These are phyloP conservation scores for Mortierella sp. DNA, from an alignment of 371 early-diverging fungal species.

Conservation along the genomic window DNA sequence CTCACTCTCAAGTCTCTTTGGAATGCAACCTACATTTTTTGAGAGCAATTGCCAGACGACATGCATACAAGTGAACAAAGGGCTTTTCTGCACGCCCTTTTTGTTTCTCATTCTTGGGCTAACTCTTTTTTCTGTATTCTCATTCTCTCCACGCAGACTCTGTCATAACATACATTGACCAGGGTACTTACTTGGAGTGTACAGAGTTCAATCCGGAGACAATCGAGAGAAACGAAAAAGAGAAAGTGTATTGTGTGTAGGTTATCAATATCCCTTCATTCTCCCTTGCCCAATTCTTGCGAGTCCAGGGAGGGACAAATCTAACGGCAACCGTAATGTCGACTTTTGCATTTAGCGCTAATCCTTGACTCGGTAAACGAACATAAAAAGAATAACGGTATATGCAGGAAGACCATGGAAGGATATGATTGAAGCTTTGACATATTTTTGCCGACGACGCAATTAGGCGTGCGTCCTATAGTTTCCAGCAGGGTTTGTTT, in stretches of 20 bases:
- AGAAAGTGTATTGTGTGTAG: neutral
- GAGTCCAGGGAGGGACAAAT: neutral
- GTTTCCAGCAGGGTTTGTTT: neutral
- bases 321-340: neutral
- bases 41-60: neutral
- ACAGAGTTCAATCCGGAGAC: neutral
- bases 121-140: neutral
- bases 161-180: neutral
- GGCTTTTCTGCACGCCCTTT: neutral
- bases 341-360: neutral
- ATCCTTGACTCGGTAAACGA: neutral
- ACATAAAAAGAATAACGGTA: neutral
- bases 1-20: neutral
- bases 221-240: neutral
- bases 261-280: neutral
- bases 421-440: neutral
- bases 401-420: neutral
- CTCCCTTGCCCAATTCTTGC: neutral
- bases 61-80: too few relatives aligned
- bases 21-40: slow-evolving; percentile 4
- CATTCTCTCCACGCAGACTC: neutral
- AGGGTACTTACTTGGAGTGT: neutral
- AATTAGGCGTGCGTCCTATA: neutral
- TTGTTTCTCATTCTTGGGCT: neutral
- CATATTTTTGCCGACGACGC: slow-evolving; percentile 9